Evolutionary conservation across 148 eudicot species (phyloP).

Genomic region (Cornus kousa): DNA sequence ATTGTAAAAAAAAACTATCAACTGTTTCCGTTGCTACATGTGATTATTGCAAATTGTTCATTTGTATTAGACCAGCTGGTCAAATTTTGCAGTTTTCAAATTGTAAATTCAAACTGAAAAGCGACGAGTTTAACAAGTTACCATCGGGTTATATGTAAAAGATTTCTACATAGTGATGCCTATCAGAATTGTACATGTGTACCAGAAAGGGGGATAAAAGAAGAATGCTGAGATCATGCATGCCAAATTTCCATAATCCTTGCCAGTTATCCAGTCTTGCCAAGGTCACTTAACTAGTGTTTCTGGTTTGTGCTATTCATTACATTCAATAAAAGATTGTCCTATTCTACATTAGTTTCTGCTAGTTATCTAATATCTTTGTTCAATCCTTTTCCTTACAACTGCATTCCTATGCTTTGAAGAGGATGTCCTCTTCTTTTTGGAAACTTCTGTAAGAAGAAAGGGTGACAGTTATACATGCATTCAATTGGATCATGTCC

Average conservation of each 20-base stretch:
- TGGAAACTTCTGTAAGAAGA: constrained; percentile 2
- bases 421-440: neutral
- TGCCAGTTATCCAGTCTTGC: too few relatives aligned
- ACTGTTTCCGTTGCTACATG: neutral
- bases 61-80: neutral
- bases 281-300: too few relatives aligned
- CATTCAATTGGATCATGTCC: neutral
- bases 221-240: too few relatives aligned
- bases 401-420: too few relatives aligned
- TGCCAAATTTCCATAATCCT: too few relatives aligned
- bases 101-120: neutral
- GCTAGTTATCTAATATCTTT: neutral
- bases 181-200: too few relatives aligned
- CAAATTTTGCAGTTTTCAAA: neutral
- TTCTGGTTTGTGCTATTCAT: neutral
- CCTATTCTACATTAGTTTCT: neutral
- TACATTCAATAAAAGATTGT: neutral
- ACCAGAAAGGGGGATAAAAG: too few relatives aligned
- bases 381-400: too few relatives aligned
- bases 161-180: too few relatives aligned
- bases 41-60: neutral
- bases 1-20: neutral
- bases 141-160: neutral
- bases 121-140: neutral
- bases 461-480: neutral